Evolutionary conservation across 1,284 basidiomycete genomes (phyloP).

Genomic region (Cryptococcus jaspeensis): DNA sequence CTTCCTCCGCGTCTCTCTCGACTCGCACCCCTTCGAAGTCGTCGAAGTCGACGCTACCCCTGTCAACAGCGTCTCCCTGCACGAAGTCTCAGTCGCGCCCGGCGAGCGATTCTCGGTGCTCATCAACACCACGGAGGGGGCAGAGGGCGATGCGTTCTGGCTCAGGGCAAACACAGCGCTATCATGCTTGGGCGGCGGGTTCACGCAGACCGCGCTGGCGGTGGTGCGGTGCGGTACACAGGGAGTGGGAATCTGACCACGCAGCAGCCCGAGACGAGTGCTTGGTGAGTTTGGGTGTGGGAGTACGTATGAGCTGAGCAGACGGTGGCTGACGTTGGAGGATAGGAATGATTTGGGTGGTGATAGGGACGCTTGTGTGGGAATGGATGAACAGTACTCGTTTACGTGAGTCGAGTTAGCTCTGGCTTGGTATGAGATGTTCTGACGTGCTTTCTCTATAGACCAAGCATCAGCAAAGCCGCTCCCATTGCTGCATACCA

Average conservation of each 20-base stretch:
- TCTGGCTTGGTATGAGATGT: background rate
- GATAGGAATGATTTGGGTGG: constrained; percentile 14
- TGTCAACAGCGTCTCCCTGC: constrained; percentile 19
- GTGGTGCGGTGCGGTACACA: constrained; percentile 10
- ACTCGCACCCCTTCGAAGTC: constrained; percentile 32
- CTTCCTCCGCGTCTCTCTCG: constrained; percentile 27
- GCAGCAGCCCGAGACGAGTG: background rate
- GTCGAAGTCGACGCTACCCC: constrained; percentile 36
- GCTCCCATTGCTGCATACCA: constrained; percentile 20
- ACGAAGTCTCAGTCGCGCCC: constrained; percentile 25
- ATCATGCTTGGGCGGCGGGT: constrained; percentile 4
- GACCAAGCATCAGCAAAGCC: constrained; percentile 31
- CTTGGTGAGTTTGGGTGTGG: constrained; percentile 12
- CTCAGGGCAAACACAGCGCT: constrained; percentile 27
- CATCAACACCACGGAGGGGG: constrained; percentile 34
- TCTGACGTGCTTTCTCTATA: constrained; percentile 1
- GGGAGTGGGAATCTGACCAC: constrained; percentile 1
- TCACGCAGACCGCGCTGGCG: constrained; percentile 5
- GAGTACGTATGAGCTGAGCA: background rate
- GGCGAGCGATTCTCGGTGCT: constrained; percentile 45
- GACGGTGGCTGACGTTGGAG: background rate
- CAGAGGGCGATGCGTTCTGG: constrained; percentile 30
- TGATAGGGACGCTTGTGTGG: constrained; percentile 5
- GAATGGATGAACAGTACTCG: constrained; percentile 25
- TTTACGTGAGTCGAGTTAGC: constrained; percentile 13